Percentiles rank a stretch among this genome's conserved stretches.
Conservation (phyloP, 2,329 filamentous ascomycete species). For the Colletotrichum chrysophilum region DNA sequence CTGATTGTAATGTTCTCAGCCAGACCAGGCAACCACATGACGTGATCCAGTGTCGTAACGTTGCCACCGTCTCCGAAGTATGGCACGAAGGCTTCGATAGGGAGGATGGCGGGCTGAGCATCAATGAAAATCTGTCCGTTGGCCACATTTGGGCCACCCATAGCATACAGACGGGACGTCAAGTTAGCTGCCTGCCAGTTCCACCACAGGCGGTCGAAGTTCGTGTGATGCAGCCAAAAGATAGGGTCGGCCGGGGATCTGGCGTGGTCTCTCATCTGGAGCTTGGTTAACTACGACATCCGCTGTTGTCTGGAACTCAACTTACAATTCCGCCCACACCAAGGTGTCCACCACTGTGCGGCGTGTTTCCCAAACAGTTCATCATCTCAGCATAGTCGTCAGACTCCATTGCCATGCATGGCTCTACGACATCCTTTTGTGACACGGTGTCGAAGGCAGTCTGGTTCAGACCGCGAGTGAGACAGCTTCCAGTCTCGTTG, state of each 20-base stretch:
- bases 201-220: neutral
- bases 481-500: neutral
- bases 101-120: neutral
- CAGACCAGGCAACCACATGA: neutral
- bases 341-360: neutral
- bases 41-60: neutral
- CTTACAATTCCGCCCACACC: neutral
- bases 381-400: neutral
- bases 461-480: neutral
- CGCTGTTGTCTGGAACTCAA: neutral
- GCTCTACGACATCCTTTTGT: neutral
- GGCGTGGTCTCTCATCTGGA: neutral
- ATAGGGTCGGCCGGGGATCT: neutral
- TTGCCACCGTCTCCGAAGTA: neutral
- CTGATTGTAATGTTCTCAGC: neutral
- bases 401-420: neutral
- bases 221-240: neutral
- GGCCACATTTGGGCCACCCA: neutral
- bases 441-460: neutral
- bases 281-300: neutral
- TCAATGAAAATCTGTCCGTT: neutral
- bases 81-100: neutral
- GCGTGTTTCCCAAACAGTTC: neutral
- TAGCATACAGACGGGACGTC: neutral
- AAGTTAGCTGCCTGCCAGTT: conserved; percentile 11